A percentile compares a stretch with the other conserved stretches of the same genome.
Conservation (phyloP, 306 rosid genomes). For the Malus orientalis region DNA sequence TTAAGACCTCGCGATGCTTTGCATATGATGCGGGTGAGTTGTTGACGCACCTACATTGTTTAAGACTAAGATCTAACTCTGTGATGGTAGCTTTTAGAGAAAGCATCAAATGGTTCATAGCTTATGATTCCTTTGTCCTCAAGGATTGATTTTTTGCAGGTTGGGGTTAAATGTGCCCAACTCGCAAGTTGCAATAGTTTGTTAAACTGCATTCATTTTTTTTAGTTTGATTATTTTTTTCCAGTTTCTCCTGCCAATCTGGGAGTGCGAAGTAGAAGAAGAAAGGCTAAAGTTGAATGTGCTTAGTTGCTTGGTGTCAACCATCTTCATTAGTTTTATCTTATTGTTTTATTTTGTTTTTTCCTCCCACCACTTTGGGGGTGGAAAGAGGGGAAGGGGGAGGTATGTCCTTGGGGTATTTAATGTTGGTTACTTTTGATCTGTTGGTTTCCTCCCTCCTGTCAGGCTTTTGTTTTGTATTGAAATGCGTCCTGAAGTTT, state of each 20-base stretch:
- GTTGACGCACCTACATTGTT: slow-evolving; percentile 6
- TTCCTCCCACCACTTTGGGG: background rate
- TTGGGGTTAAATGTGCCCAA: background rate
- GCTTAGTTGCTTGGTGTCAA: background rate
- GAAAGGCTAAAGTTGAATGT: background rate
- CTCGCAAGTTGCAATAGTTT: background rate
- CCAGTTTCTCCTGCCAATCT: background rate
- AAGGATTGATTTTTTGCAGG: background rate
- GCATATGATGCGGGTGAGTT: slow-evolving; percentile 85
- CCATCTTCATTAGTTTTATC: background rate
- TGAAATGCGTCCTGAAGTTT: background rate
- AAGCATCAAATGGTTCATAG: background rate
- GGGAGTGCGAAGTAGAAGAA: background rate
- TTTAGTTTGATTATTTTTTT: background rate
- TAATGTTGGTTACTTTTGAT: background rate
- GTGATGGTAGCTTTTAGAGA: background rate
- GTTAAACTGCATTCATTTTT: background rate
- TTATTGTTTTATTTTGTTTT: background rate
- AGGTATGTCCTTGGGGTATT: background rate
- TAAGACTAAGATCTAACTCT: background rate
- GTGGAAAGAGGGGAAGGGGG: background rate
- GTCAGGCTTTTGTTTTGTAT: background rate
- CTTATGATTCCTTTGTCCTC: background rate
- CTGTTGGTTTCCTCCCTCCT: background rate
- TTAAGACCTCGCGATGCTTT: slow-evolving; percentile 69